Conservation (phyloP, 164 flowering plant species). For the Annona cherimola region DNA sequence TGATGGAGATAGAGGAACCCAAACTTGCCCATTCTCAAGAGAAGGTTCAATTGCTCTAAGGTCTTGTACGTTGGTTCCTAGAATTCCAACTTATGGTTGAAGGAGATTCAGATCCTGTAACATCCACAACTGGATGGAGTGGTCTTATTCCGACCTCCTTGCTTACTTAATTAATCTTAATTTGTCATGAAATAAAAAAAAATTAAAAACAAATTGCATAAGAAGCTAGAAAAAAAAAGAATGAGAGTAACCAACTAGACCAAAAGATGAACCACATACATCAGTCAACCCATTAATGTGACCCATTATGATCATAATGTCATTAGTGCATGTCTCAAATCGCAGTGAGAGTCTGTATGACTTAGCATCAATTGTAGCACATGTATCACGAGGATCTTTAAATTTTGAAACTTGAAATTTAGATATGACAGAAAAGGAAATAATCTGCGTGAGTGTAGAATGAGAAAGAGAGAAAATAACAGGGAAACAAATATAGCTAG, state of each 20-base stretch:
- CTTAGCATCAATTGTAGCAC: slow-evolving; percentile 98
- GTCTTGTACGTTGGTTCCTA: slow-evolving; percentile 64
- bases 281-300: slow-evolving; percentile 70
- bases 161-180: slow-evolving; percentile 27
- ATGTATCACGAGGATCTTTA: slow-evolving; percentile 97
- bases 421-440: neutral
- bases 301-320: slow-evolving; percentile 86
- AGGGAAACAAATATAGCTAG: neutral
- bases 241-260: neutral
- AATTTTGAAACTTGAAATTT: slow-evolving; percentile 69
- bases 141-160: slow-evolving; percentile 31
- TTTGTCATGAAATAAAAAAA: slow-evolving; percentile 33
- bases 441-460: neutral
- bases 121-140: slow-evolving; percentile 66
- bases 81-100: slow-evolving; percentile 59
- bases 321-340: slow-evolving; percentile 98
- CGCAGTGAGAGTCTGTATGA: slow-evolving; percentile 95
- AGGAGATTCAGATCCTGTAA: slow-evolving; percentile 85
- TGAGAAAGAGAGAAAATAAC: neutral
- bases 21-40: slow-evolving; percentile 73
- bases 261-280: slow-evolving; percentile 39
- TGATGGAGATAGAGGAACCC: slow-evolving; percentile 86
- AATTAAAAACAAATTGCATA: neutral
- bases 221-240: neutral
- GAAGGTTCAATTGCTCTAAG: slow-evolving; percentile 87